A percentile compares a stretch with the other conserved stretches of the same genome.
phyloP scores from a whole-genome alignment of 1,284 basidiomycete genomes.

The Cystobasidium pallidum region DNA sequence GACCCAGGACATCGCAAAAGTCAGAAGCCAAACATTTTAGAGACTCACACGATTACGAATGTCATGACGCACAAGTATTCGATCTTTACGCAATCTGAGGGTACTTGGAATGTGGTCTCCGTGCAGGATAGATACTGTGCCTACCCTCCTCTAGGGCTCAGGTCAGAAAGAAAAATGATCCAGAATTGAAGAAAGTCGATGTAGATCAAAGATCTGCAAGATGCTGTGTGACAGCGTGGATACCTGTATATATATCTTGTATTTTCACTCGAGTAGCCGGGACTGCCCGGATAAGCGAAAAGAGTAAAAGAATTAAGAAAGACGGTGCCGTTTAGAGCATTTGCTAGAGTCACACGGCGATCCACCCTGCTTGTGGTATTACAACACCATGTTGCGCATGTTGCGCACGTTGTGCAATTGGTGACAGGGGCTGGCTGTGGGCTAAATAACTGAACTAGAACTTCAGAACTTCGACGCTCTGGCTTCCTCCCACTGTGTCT shows the following conservation, averaged over 20 bases:
- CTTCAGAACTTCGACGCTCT: constrained; percentile 44
- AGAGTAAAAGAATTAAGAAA: background rate
- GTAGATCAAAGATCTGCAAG: background rate
- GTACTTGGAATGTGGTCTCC: constrained; percentile 89
- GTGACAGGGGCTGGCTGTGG: background rate
- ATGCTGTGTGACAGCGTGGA: background rate
- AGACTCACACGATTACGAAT: constrained; percentile 68
- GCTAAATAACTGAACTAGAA: background rate
- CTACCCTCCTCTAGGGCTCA: constrained; percentile 62
- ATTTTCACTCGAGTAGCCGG: background rate
- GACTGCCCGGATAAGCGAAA: background rate
- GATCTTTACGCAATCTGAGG: constrained; percentile 63
- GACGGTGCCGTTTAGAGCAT: too few relatives aligned
- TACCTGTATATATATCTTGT: constrained; percentile 19
- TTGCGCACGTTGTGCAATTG: background rate
- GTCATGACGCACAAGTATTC: constrained; percentile 77
- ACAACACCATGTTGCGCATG: background rate
- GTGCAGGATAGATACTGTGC: constrained; percentile 81
- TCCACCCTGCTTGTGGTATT: background rate
- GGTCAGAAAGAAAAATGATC: constrained; percentile 37
- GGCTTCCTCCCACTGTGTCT: constrained; percentile 60
- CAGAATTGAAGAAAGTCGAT: constrained; percentile 15
- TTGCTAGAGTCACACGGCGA: too few relatives aligned
- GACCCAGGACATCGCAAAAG: constrained; percentile 51
- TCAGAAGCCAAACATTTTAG: constrained; percentile 45